A percentile compares a stretch with the other conserved stretches of the same genome.
These are phyloP conservation scores for Pythium dissotocum DNA, from an alignment of 352 stramenopile genomes.

Conservation along the genomic window DNA sequence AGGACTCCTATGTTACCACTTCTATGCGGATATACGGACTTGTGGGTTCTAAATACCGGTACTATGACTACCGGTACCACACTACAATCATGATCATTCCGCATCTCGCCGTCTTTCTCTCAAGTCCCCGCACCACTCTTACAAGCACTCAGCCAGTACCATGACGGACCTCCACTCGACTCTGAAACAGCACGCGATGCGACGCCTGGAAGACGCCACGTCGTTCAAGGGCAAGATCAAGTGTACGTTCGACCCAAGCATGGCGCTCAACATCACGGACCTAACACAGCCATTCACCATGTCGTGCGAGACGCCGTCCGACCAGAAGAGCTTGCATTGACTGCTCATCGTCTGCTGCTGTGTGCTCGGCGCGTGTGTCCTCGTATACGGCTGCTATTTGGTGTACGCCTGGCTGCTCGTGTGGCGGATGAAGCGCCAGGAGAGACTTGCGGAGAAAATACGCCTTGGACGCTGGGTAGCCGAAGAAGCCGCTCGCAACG, in stretches of 20 bases:
- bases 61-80: too few species aligned
- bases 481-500: background rate
- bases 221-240: background rate
- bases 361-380: too few species aligned
- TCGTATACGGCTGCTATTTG: too few species aligned
- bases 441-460: background rate
- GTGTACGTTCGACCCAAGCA: background rate
- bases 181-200: background rate
- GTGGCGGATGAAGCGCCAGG: background rate
- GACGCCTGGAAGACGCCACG: background rate
- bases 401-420: background rate
- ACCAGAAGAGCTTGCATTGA: background rate
- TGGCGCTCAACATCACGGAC: conserved; percentile 3
- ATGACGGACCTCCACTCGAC: background rate
- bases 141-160: background rate
- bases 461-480: background rate
- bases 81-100: too few species aligned
- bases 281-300: background rate
- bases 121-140: background rate
- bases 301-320: background rate
- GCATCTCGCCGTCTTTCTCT: background rate
- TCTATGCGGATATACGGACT: too few species aligned
- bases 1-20: too few species aligned
- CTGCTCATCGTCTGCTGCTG: too few species aligned
- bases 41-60: too few species aligned